A percentile compares a stretch with the other conserved stretches of the same genome.
Evolutionary conservation across 75 land plant species (phyloP).

Genomic region (Selaginella moellendorffii): DNA sequence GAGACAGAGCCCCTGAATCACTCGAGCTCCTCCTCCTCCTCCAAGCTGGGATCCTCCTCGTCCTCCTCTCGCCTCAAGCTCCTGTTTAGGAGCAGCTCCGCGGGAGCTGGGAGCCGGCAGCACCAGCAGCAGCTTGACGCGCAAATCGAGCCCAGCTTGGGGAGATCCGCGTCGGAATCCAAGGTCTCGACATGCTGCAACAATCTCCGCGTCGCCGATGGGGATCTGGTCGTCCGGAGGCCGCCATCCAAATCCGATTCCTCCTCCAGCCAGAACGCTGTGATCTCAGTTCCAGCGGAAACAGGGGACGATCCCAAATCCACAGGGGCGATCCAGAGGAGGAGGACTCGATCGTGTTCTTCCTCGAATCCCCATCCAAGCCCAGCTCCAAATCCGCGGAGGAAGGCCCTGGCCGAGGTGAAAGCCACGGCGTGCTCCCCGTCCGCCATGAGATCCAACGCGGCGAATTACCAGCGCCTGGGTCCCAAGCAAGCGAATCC

Average conservation of each 20-base stretch:
- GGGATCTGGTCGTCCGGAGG: too few relatives aligned
- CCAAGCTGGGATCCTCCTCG: background rate
- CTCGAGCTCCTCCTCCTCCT: background rate
- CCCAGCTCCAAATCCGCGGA: background rate
- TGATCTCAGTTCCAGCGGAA: background rate
- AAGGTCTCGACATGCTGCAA: background rate
- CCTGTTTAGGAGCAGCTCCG: background rate
- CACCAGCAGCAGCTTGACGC: too few relatives aligned
- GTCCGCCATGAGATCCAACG: background rate
- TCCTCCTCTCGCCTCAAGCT: background rate
- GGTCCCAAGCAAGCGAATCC: background rate
- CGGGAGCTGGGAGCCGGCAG: background rate
- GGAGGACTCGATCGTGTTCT: background rate
- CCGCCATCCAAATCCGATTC: too few relatives aligned
- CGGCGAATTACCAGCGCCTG: background rate
- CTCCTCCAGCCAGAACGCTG: background rate
- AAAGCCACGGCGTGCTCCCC: background rate
- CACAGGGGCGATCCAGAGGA: background rate
- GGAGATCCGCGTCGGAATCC: constrained; percentile 1
- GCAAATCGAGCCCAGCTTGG: background rate
- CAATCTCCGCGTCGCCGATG: background rate
- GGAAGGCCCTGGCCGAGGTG: background rate
- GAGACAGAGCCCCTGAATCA: background rate
- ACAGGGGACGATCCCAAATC: background rate
- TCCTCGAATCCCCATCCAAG: too few relatives aligned